Percentiles rank a stretch among this genome's conserved stretches.
Evolutionary conservation across 1,284 basidiomycete genomes (phyloP).

Genomic region (Melanopsichium pennsylvanicum): DNA sequence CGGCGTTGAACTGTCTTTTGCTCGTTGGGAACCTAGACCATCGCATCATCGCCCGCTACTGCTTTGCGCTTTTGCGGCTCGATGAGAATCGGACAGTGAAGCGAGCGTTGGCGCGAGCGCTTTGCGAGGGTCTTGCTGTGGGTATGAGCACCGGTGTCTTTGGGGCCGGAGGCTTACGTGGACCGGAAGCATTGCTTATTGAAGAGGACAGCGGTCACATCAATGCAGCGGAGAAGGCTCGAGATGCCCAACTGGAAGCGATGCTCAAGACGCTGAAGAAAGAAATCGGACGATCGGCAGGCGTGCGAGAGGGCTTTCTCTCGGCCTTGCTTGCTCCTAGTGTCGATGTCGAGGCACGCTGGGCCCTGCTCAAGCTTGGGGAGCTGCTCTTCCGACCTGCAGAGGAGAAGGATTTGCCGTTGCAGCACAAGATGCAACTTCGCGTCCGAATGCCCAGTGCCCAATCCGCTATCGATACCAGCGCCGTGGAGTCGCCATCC

Average conservation of each 20-base stretch:
- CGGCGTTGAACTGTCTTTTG: conserved; percentile 92
- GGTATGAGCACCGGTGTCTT: conserved; percentile 89
- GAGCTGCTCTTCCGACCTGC: conserved; percentile 83
- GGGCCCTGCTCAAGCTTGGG: conserved; percentile 88
- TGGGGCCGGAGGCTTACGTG: conserved; percentile 65
- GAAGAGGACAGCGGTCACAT: conserved; percentile 49
- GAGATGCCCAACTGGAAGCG: conserved; percentile 71
- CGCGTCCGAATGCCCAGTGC: conserved; percentile 71
- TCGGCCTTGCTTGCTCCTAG: conserved; percentile 63
- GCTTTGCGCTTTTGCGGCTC: conserved; percentile 85
- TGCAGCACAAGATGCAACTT: conserved; percentile 66
- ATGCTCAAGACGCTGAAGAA: conserved; percentile 57
- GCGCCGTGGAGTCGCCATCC: conserved; percentile 27
- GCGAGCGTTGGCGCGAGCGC: conserved; percentile 82
- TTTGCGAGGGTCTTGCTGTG: conserved; percentile 86
- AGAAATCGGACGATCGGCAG: conserved; percentile 62
- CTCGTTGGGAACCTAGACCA: conserved; percentile 76
- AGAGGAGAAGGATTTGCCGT: conserved; percentile 57
- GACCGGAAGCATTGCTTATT: conserved; percentile 45
- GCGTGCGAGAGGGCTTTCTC: conserved; percentile 63
- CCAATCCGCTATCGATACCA: conserved; percentile 8
- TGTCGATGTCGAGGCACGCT: conserved; percentile 85
- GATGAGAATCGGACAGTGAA: conserved; percentile 85
- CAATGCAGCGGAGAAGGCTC: conserved; percentile 54
- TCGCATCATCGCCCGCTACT: conserved; percentile 79